phyloP scores from a whole-genome alignment of 768 basidiomycete species.

The Amanita molliuscula region DNA sequence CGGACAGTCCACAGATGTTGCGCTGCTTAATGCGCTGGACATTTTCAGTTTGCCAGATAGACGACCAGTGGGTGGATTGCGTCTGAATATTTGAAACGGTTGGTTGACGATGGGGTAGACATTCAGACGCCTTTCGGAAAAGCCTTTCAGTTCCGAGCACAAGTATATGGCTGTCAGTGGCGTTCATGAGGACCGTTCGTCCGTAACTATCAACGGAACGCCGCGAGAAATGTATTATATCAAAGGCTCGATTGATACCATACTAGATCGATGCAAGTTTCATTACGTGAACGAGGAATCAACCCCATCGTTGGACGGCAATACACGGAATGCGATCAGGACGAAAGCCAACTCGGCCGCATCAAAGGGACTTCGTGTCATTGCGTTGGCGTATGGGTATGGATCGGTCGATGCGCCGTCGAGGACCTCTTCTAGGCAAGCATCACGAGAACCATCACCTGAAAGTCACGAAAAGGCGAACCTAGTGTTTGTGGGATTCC shows the following conservation, averaged over 20 bases:
- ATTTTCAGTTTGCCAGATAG: constrained; percentile 60
- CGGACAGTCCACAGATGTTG: constrained; percentile 92
- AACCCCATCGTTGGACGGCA: constrained; percentile 66
- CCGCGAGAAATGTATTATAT: constrained; percentile 77
- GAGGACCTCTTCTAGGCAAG: constrained; percentile 16
- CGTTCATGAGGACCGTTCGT: constrained; percentile 33
- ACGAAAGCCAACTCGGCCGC: constrained; percentile 65
- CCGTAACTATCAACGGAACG: constrained; percentile 18
- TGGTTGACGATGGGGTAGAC: constrained; percentile 26
- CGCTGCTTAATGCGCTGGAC: constrained; percentile 70
- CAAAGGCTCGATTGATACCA: constrained; percentile 86
- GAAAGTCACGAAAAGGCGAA: constrained; percentile 30
- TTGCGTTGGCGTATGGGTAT: constrained; percentile 88
- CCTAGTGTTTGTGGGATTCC: constrained; percentile 86
- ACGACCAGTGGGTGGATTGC: constrained; percentile 42
- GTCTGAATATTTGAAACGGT: neutral
- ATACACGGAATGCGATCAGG: constrained; percentile 57
- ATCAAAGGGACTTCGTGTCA: constrained; percentile 69
- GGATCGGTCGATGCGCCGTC: constrained; percentile 38
- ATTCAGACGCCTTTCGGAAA: constrained; percentile 67
- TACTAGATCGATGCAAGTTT: constrained; percentile 78
- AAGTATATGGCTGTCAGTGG: constrained; percentile 93
- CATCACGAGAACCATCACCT: constrained; percentile 20
- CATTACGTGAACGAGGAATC: constrained; percentile 89
- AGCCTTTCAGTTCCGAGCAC: constrained; percentile 86